Percentiles rank a stretch among this genome's conserved stretches.
These are phyloP conservation scores for Sphenostylis stenocarpa DNA, from an alignment of 306 rosid species.

Conservation along the genomic window DNA sequence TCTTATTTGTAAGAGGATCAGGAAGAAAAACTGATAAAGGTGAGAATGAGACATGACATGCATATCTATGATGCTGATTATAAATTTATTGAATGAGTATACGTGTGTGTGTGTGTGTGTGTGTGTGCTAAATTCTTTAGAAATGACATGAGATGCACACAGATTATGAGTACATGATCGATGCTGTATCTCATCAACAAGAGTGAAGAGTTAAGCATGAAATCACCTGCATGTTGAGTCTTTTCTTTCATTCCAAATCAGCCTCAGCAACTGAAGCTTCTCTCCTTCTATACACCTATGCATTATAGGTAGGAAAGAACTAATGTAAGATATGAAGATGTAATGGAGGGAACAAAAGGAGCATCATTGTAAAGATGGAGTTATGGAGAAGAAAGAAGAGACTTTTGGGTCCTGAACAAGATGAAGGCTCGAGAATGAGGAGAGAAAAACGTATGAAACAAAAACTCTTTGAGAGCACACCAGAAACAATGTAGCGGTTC, in stretches of 20 bases:
- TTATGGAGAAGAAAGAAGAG: neutral
- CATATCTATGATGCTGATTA: neutral
- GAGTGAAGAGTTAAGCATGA: constrained; percentile 3
- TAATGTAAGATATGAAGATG: neutral
- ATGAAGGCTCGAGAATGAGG: neutral
- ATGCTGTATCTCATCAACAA: neutral
- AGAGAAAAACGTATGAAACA: neutral
- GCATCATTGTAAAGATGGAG: neutral
- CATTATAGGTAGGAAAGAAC: neutral
- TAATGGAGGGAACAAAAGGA: neutral
- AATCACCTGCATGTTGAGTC: constrained; percentile 24
- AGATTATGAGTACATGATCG: neutral
- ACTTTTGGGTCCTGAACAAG: neutral
- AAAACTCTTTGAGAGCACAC: neutral
- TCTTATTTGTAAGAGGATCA: neutral
- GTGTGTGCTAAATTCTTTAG: neutral
- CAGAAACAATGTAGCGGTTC: neutral
- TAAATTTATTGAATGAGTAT: neutral
- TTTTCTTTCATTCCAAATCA: neutral
- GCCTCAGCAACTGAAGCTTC: neutral
- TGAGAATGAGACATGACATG: neutral
- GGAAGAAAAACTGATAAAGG: neutral
- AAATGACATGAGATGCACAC: neutral
- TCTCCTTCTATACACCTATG: neutral
- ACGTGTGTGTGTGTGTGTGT: neutral